Conservation (phyloP, 2,329 filamentous ascomycete species). For the Ophiostoma ips region DNA sequence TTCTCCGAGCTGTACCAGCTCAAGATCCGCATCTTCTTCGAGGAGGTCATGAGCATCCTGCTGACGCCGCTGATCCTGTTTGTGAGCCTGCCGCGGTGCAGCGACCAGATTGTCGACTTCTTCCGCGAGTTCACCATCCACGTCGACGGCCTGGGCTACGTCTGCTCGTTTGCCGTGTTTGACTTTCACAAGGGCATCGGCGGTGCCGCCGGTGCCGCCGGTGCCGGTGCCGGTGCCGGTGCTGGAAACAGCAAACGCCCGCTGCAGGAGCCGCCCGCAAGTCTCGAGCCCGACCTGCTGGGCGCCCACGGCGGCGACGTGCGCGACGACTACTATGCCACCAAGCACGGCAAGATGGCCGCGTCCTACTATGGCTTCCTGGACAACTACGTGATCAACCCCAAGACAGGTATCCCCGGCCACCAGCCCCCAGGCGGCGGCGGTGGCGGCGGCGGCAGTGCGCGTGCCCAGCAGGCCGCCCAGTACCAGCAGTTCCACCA, state of each 20-base stretch:
- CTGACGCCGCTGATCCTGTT: conserved; percentile 83
- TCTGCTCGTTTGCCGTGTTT: conserved; percentile 95
- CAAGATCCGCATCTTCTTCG: conserved; percentile 80
- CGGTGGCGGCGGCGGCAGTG: conserved; percentile 24
- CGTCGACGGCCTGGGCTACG: conserved; percentile 87
- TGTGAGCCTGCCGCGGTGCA: conserved; percentile 73
- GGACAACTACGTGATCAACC: conserved; percentile 74
- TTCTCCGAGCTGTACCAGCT: conserved; percentile 86
- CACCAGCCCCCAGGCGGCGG: conserved; percentile 39
- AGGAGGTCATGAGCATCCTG: conserved; percentile 85
- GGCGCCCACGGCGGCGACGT: conserved; percentile 41
- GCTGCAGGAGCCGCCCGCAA: conserved; percentile 15
- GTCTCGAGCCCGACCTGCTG: not conserved
- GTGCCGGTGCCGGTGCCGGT: no score
- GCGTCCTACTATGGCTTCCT: conserved; percentile 91
- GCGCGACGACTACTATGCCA: conserved; percentile 83
- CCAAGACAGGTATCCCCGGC: conserved; percentile 50
- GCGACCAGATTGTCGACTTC: conserved; percentile 90
- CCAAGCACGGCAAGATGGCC: conserved; percentile 97
- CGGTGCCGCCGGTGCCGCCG: not conserved
- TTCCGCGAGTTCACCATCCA: conserved; percentile 97
- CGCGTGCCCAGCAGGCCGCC: no score
- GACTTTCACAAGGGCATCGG: conserved; percentile 74
- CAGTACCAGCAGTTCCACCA: conserved; percentile 55
- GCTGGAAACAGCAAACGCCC: not conserved